These are phyloP conservation scores for Chrysochromulina tobinii DNA, from an alignment of 78 protist species.

Conservation along the genomic window DNA sequence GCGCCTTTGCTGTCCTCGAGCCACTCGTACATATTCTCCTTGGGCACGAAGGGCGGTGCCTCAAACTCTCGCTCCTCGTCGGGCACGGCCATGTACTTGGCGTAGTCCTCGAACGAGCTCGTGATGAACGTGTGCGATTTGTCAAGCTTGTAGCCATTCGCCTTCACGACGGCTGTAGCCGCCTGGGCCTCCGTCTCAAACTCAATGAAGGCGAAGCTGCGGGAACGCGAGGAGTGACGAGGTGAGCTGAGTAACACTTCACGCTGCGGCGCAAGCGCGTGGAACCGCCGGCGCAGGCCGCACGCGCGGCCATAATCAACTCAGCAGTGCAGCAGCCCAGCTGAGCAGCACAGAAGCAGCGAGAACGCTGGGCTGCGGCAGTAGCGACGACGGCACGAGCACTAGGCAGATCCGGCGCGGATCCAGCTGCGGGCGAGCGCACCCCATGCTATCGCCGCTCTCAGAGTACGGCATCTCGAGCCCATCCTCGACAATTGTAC, in stretches of 20 bases:
- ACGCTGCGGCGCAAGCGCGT: too few relatives aligned
- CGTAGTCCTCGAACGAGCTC: not conserved
- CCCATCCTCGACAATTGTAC: not conserved
- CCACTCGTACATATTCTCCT: conserved; percentile 44
- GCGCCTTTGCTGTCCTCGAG: conserved; percentile 25
- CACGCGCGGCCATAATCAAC: too few relatives aligned
- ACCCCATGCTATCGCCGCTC: not conserved
- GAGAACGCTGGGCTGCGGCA: too few relatives aligned
- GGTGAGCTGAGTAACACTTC: too few relatives aligned
- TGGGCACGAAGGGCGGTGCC: not conserved
- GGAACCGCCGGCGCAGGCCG: too few relatives aligned
- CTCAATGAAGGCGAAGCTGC: conserved; percentile 35
- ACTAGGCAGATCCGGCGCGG: not conserved
- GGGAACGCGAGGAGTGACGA: too few relatives aligned
- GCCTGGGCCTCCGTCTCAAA: not conserved
- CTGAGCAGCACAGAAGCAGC: too few relatives aligned
- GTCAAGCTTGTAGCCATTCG: conserved; percentile 60
- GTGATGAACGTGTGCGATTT: conserved; percentile 54
- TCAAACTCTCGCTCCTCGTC: conserved; percentile 31
- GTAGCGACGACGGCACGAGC: too few relatives aligned
- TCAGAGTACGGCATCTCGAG: not conserved
- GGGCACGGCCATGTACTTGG: not conserved
- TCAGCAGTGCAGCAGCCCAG: too few relatives aligned
- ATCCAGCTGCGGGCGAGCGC: not conserved
- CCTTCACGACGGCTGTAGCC: not conserved